phyloP scores from a whole-genome alignment of 768 basidiomycete species.

The Suillus subaureus region DNA sequence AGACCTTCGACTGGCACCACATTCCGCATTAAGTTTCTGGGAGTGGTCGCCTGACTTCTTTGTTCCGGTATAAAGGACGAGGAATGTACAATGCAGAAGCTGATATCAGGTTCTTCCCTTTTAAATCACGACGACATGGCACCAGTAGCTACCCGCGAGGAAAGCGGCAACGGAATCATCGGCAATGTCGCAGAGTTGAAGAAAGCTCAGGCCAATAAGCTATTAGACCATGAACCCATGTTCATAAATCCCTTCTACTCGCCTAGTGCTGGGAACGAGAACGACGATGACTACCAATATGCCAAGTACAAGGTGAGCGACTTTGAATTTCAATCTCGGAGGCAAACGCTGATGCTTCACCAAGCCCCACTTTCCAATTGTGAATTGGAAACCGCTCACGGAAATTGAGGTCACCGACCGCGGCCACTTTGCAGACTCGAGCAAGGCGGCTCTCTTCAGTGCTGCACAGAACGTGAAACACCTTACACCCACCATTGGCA shows the following conservation, averaged over 20 bases:
- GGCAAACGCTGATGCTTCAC: slow-evolving; percentile 5
- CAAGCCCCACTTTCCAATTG: slow-evolving; percentile 65
- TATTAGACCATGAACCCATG: slow-evolving; percentile 10
- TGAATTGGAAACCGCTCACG: slow-evolving; percentile 65
- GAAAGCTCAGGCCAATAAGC: slow-evolving; percentile 16
- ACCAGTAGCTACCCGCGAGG: slow-evolving; percentile 48
- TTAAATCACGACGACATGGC: slow-evolving; percentile 41
- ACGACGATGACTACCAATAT: slow-evolving; percentile 53
- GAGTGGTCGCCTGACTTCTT: not conserved
- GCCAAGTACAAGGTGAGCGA: slow-evolving; percentile 58
- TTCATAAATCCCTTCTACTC: slow-evolving; percentile 71
- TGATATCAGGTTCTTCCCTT: not conserved
- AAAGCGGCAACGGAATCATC: slow-evolving; percentile 22
- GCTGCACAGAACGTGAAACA: slow-evolving; percentile 70
- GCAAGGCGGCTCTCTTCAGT: slow-evolving; percentile 63
- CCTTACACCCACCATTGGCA: slow-evolving; percentile 73
- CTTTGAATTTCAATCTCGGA: not conserved
- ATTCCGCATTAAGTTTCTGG: not conserved
- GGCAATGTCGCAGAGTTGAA: slow-evolving; percentile 28
- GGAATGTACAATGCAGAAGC: not conserved
- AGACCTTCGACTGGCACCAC: slow-evolving; percentile 15
- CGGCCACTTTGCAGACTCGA: slow-evolving; percentile 66
- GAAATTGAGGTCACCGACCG: slow-evolving; percentile 66
- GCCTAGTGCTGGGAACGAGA: slow-evolving; percentile 53
- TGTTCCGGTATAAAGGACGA: slow-evolving; percentile 19